A percentile compares a stretch with the other conserved stretches of the same genome.
phyloP scores from a whole-genome alignment of 2,329 filamentous ascomycete species.

The Colletotrichum sublineola region DNA sequence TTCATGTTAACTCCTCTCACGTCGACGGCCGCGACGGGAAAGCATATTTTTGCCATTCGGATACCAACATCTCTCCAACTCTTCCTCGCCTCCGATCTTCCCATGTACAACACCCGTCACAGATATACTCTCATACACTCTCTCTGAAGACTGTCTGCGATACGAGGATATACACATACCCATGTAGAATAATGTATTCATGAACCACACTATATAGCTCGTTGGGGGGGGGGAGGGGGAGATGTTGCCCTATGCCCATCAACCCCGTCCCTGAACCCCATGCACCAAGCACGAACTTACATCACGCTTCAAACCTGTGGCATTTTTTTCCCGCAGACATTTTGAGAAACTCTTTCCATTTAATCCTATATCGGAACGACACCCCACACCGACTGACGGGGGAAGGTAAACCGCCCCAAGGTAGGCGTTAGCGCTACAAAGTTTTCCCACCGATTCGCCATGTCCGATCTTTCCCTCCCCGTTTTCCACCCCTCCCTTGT shows the following conservation, averaged over 20 bases:
- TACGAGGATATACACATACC: not conserved
- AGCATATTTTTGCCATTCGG: not conserved
- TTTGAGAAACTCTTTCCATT: conserved; percentile 35
- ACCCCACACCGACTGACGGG: conserved; percentile 2
- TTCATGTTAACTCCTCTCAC: not conserved
- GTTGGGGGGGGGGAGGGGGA: not conserved
- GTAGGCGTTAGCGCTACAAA: conserved; percentile 14
- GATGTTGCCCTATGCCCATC: not conserved
- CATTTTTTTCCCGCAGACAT: not conserved
- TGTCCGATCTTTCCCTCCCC: conserved; percentile 2
- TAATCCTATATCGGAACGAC: conserved; percentile 26
- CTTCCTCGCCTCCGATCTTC: not conserved
- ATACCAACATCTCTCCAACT: conserved; percentile 19
- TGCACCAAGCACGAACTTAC: not conserved
- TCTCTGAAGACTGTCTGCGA: not conserved
- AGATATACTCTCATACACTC: not conserved
- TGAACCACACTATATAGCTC: conserved; percentile 7
- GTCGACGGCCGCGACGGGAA: not conserved
- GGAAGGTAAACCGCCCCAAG: conserved; percentile 23
- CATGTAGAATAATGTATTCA: conserved; percentile 40
- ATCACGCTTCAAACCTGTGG: not conserved
- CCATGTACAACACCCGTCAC: conserved; percentile 30
- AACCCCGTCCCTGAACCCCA: not conserved
- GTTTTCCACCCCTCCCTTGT: not conserved
- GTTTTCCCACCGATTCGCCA: not conserved